Evolutionary conservation across 176 grass and related monocot genomes (phyloP), one percentile per base, ranked within the genome.

Genomic region (Cocos nucifera): DNA sequence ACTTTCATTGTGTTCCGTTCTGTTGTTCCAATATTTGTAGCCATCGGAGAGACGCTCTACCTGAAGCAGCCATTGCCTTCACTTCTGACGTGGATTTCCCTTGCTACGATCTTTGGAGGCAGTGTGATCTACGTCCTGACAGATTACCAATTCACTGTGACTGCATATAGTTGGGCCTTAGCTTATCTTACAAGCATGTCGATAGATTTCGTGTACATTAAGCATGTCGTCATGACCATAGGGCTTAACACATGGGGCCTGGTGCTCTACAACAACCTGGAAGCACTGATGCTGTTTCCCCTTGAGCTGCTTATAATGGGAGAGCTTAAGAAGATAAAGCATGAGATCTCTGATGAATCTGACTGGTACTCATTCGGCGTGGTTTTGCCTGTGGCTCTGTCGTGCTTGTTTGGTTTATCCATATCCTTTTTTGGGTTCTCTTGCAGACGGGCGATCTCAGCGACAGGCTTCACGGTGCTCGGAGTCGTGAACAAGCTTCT

Each of bases 351-450:
- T 51, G 83, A 77, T 44, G 80, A 80, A 55, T 73, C 79, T 53
- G 77, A 80, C 74, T 91, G 83, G 88, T 64, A 83, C 52, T 86
- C 88, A 49, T 86, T 77, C 4, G 79, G 86, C 1, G 79, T 91
- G 49, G 48, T 91, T 65, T 70, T 91, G 70, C 88, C 83, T 53
- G 83, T 91, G 69, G 88, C 57, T 54, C 73, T 91, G 64, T 91
- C 83, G 4, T 91, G 88, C 71, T 59, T 91, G 30, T 91, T 91
- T 19, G 88, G 83, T 23, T 69, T 91, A 17, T 83, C 79, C 5
- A 91, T 91, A 80, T 87, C 88, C 50, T 91, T 91, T 63, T 91
- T 91, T 2, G 79, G 88, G 35, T 91, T 91, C 77, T 91, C 88
- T 64, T 91, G 88, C 63, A 83, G 88, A 61, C 65, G 78, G 65